phyloP scores from a whole-genome alignment of 1,284 basidiomycete genomes.

The Macrocystidia cucumis region DNA sequence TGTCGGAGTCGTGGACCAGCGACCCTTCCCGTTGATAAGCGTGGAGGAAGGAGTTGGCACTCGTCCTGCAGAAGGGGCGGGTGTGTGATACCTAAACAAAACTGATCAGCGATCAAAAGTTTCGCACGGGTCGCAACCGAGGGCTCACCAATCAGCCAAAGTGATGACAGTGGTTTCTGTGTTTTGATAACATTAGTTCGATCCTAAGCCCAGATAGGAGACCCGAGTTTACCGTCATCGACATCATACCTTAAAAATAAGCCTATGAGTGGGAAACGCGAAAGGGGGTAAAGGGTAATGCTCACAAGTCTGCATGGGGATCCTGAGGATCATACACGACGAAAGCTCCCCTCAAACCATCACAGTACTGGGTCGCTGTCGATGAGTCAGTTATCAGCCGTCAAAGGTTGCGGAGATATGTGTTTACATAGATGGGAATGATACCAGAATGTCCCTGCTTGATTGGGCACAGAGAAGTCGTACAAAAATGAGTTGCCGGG shows the following conservation, averaged over 20 bases:
- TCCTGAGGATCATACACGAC: slow-evolving; percentile 42
- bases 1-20: slow-evolving; percentile 20
- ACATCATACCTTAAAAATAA: slow-evolving; percentile 7
- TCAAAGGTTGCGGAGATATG: too few relatives aligned
- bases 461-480: slow-evolving; percentile 20
- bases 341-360: slow-evolving; percentile 40
- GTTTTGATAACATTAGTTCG: neutral
- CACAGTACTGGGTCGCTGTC: slow-evolving; percentile 30
- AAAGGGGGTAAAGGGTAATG: too few relatives aligned
- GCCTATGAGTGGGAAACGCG: too few relatives aligned
- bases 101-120: too few relatives aligned
- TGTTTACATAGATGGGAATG: slow-evolving; percentile 32
- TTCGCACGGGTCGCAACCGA: slow-evolving; percentile 3
- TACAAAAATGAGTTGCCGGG: slow-evolving; percentile 25
- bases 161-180: slow-evolving; percentile 24
- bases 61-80: slow-evolving; percentile 30
- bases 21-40: slow-evolving; percentile 32
- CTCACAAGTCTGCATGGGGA: slow-evolving; percentile 28
- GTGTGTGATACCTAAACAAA: slow-evolving; percentile 21
- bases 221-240: slow-evolving; percentile 18
- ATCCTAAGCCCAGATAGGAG: neutral
- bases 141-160: slow-evolving; percentile 24
- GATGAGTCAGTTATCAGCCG: too few relatives aligned
- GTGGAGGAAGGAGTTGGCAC: slow-evolving; percentile 17
- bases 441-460: slow-evolving; percentile 37